Evolutionary conservation across 2,329 filamentous ascomycete genomes (phyloP), one percentile per base, ranked within the genome.

Genomic region (Sarocladiaceae sp.): DNA sequence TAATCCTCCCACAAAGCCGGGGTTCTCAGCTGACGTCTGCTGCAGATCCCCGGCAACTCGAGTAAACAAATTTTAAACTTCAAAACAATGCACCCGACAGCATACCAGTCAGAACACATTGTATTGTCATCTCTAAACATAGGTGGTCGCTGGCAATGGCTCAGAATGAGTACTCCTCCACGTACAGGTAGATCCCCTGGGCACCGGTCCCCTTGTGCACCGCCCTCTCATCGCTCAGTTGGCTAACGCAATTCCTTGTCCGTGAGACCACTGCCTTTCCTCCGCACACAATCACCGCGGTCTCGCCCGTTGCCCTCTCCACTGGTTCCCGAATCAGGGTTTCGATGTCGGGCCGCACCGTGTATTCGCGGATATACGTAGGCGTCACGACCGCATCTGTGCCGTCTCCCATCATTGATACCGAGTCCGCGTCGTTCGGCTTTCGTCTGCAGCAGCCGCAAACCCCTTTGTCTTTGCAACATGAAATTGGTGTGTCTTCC

Each of bases 121-220:
- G n/a, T n/a, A n/a, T n/a, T n/a, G n/a, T n/a, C n/a, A n/a, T n/a
- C n/a, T n/a, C n/a, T n/a, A n/a, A n/a, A n/a, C n/a, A n/a, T n/a
- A n/a, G n/a, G n/a, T n/a, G n/a, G n/a, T 5, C 19, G 5, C n/a
- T 3, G 15, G 6, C 7, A 6, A 41, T 27, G 24, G 18, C 37
- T 41, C 15, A 77, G 50, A 76, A 76, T 19, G 67, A 68, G 57
- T 80, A 82, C 55, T 82, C 77, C 50, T 82, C 78, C 1, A 75
- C 76, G 55, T 78, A 71, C 45, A 82, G 53, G 54, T 74, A 70
- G 32, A 82, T 81, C 0, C 78, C 78, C 55, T 82, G 78, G 0
- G 78, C 78, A 1, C 76, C 78, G 0, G 76, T 81, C 4, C 78
- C 78, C 57, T 82, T 82, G 54, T 82, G 78, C 18, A 82, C 78